Percentiles rank a stretch among this genome's conserved stretches.
These are phyloP conservation scores for Nannochloropsis gaditana DNA, from an alignment of 108 stramenopile genomes.

Conservation along the genomic window DNA sequence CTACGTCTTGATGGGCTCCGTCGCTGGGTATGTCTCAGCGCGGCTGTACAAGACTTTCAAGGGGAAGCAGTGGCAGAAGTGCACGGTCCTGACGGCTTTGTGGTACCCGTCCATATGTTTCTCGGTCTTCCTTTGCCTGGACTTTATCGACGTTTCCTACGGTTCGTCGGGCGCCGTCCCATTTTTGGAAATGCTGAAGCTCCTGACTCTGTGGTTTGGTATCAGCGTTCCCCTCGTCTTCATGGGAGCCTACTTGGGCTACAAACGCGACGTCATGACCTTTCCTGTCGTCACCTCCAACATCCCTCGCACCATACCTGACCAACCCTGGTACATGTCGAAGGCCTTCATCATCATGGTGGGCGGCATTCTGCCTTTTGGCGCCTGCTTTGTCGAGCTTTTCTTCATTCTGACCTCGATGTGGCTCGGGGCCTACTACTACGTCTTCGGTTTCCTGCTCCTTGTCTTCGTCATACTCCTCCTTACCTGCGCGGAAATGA, in stretches of 20 bases:
- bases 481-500: slow-evolving; percentile 88
- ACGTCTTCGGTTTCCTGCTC: slow-evolving; percentile 97
- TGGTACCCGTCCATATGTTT: slow-evolving; percentile 83
- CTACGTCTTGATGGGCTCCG: slow-evolving; percentile 85
- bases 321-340: slow-evolving; percentile 69
- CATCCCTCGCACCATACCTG: slow-evolving; percentile 69
- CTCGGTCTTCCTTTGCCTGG: slow-evolving; percentile 72
- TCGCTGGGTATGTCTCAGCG: slow-evolving; percentile 85
- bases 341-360: slow-evolving; percentile 68
- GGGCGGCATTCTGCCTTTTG: slow-evolving; percentile 95
- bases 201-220: slow-evolving; percentile 87
- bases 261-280: slow-evolving; percentile 84
- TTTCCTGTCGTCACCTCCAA: slow-evolving; percentile 73
- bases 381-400: slow-evolving; percentile 95
- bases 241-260: slow-evolving; percentile 93
- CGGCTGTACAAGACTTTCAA: slow-evolving; percentile 95
- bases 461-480: slow-evolving; percentile 83
- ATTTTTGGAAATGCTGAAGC: slow-evolving; percentile 68
- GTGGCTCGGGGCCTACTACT: slow-evolving; percentile 97
- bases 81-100: slow-evolving; percentile 76
- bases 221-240: slow-evolving; percentile 91
- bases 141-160: slow-evolving; percentile 65
- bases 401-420: slow-evolving; percentile 97
- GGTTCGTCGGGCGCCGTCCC: slow-evolving; percentile 78
- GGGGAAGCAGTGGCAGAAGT: slow-evolving; percentile 64